A percentile compares a stretch with the other conserved stretches of the same genome.
Evolutionary conservation across 345 rosid genomes (phyloP).

Genomic region (Punica granatum): DNA sequence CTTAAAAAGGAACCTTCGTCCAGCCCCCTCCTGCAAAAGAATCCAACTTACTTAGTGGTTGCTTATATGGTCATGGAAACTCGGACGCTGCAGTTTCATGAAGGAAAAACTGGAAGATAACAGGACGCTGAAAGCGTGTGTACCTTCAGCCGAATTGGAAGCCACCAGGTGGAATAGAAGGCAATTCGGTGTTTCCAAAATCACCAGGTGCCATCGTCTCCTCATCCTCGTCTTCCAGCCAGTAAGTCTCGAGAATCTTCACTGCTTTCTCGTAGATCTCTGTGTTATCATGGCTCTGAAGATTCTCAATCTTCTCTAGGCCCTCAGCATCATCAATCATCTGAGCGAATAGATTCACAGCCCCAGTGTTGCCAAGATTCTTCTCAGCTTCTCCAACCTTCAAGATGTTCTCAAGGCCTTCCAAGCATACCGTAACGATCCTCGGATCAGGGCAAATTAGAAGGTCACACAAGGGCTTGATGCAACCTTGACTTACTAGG

Average conservation of each 20-base stretch:
- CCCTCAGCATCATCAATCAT: conserved; percentile 58
- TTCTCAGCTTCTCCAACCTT: conserved; percentile 51
- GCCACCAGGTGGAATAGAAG: conserved; percentile 59
- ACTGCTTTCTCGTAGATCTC: conserved; percentile 60
- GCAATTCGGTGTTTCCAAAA: conserved; percentile 40
- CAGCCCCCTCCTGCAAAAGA: neutral
- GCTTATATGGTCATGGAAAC: neutral
- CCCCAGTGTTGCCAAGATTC: conserved; percentile 26
- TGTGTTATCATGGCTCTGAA: conserved; percentile 54
- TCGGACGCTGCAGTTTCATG: no score
- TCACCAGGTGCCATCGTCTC: conserved; percentile 56
- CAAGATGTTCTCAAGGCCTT: conserved; percentile 51
- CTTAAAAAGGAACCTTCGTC: neutral
- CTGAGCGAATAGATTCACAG: conserved; percentile 43
- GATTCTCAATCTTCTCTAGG: conserved; percentile 53
- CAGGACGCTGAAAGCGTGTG: neutral
- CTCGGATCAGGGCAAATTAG: conserved; percentile 55
- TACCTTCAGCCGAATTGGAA: conserved; percentile 56
- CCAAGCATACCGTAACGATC: conserved; percentile 47
- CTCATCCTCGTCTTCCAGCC: conserved; percentile 46
- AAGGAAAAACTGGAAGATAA: no score
- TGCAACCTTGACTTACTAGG: conserved; percentile 44
- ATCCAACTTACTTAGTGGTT: neutral
- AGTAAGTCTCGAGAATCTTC: conserved; percentile 52
- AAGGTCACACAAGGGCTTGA: conserved; percentile 55